These are phyloP conservation scores for Candida incommunis DNA, from an alignment of 805 yeast genomes.

Conservation along the genomic window DNA sequence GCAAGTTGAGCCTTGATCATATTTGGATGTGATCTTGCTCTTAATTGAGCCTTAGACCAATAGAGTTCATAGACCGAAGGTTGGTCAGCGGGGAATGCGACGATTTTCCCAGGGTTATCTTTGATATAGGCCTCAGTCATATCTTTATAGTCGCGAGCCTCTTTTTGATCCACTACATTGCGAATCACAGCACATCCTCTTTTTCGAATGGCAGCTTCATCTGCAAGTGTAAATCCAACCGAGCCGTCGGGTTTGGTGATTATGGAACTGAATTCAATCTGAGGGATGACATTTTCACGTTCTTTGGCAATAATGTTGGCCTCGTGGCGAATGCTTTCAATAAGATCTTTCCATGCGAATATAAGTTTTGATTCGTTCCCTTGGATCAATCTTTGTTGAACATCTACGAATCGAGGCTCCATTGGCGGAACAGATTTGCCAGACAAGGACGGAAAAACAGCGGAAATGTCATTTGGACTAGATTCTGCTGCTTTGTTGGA, in stretches of 20 bases:
- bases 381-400: constrained; percentile 2
- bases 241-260: constrained; percentile 3
- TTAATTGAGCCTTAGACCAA: constrained; percentile 28
- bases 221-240: constrained; percentile 1
- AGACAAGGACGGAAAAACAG: constrained; percentile 6
- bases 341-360: constrained; percentile 5
- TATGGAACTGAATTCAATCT: not conserved
- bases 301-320: not conserved
- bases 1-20: constrained; percentile 18
- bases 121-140: constrained; percentile 16
- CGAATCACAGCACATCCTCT: constrained; percentile 22
- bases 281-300: not conserved
- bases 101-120: constrained; percentile 16
- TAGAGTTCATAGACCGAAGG: constrained; percentile 22
- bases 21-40: constrained; percentile 27
- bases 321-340: constrained; percentile 2
- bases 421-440: constrained; percentile 3
- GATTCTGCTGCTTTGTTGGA: not conserved
- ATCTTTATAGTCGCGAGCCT: constrained; percentile 15
- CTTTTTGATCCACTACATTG: constrained; percentile 18
- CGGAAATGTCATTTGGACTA: constrained; percentile 3
- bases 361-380: constrained; percentile 3
- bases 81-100: constrained; percentile 14
- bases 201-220: constrained; percentile 5
- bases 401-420: constrained; percentile 4